Evolutionary conservation across 2,329 filamentous ascomycete genomes (phyloP).

Genomic region (Neocatenulostroma microsporum): DNA sequence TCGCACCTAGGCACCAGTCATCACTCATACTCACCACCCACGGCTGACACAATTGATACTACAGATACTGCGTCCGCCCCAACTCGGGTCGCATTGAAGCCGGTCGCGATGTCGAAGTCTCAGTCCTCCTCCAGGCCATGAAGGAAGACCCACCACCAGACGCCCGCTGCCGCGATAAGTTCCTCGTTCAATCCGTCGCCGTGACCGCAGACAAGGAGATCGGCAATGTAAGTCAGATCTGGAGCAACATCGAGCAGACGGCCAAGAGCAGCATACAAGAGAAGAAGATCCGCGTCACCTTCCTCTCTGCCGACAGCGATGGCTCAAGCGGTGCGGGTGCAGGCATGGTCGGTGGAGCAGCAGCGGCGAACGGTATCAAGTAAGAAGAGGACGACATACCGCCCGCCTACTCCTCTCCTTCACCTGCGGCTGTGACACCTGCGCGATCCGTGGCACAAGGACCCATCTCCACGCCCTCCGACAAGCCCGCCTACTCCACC

Average conservation of each 20-base stretch:
- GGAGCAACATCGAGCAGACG: conserved; percentile 63
- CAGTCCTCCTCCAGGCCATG: conserved; percentile 98
- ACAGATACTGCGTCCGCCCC: conserved; percentile 91
- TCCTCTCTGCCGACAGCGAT: conserved; percentile 57
- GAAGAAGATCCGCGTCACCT: conserved; percentile 90
- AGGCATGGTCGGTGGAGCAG: background rate
- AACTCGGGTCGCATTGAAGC: conserved; percentile 95
- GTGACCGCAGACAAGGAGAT: conserved; percentile 80
- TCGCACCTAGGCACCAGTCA: no score
- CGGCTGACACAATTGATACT: conserved; percentile 1
- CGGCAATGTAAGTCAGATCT: conserved; percentile 70
- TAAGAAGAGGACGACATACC: conserved; percentile 38
- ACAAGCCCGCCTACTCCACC: conserved; percentile 34
- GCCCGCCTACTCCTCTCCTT: conserved; percentile 48
- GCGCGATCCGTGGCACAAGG: conserved; percentile 33
- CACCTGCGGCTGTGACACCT: conserved; percentile 39
- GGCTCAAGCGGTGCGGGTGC: conserved; percentile 19
- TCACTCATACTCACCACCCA: background rate
- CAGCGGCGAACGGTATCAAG: conserved; percentile 23
- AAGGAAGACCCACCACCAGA: conserved; percentile 83
- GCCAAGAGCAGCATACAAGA: conserved; percentile 76
- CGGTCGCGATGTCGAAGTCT: conserved; percentile 81
- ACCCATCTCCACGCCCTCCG: conserved; percentile 24
- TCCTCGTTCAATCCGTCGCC: conserved; percentile 85
- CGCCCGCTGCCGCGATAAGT: conserved; percentile 93